Evolutionary conservation across 2,329 filamentous ascomycete genomes (phyloP).

Genomic region (Periconia sp.): DNA sequence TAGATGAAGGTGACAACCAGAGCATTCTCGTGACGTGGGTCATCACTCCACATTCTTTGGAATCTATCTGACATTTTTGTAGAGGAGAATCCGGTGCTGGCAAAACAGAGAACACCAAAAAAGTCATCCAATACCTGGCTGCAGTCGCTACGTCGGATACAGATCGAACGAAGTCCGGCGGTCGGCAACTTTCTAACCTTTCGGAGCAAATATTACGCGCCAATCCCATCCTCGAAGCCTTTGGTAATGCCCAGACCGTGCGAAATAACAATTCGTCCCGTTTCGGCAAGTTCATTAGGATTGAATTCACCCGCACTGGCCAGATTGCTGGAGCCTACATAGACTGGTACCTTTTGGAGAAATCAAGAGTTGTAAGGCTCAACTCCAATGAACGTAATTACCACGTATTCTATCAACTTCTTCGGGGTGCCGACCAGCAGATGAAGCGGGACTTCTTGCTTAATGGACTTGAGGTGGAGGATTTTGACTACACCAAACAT

Average conservation of each 20-base stretch:
- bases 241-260: conserved; percentile 97
- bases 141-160: conserved; percentile 89
- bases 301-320: conserved; percentile 87
- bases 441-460: conserved; percentile 81
- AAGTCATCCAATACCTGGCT: conserved; percentile 97
- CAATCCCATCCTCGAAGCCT: conserved; percentile 96
- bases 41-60: background rate
- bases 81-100: conserved; percentile 93
- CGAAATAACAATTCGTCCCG: conserved; percentile 98
- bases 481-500: conserved; percentile 90
- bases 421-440: conserved; percentile 77
- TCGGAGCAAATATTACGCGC: conserved; percentile 96
- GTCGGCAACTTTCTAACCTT: conserved; percentile 77
- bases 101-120: conserved; percentile 99
- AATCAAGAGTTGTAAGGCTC: conserved; percentile 92
- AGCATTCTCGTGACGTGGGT: conserved; percentile 89
- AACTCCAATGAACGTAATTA: conserved; percentile 92
- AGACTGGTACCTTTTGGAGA: conserved; percentile 97
- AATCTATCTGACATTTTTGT: too few relatives aligned
- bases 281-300: conserved; percentile 98
- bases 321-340: conserved; percentile 96
- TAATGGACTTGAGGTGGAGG: conserved; percentile 74
- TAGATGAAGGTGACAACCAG: conserved; percentile 94
- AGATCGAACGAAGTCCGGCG: conserved; percentile 64
- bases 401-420: conserved; percentile 94